These are phyloP conservation scores for Pyrenula aspistea DNA, from an alignment of 495 filamentous ascomycete genomes.

Conservation along the genomic window DNA sequence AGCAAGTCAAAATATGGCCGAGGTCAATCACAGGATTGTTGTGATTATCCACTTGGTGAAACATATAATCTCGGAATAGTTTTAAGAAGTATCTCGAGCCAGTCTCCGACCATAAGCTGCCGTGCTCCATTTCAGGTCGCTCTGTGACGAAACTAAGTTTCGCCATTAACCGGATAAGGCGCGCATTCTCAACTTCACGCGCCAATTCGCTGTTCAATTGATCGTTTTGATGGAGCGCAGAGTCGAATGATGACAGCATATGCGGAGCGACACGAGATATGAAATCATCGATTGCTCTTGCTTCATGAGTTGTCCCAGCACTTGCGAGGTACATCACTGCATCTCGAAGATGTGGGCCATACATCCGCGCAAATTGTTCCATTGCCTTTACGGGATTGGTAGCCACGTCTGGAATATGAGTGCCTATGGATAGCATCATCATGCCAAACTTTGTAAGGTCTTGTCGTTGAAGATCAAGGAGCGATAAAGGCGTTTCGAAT, in stretches of 20 bases:
- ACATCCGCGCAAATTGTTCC: constrained; percentile 59
- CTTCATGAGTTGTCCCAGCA: constrained; percentile 30
- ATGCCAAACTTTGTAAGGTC: constrained; percentile 82
- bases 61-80: constrained; percentile 92
- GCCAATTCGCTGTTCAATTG: constrained; percentile 54
- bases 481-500: constrained; percentile 49
- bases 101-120: constrained; percentile 72
- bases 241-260: constrained; percentile 57
- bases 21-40: constrained; percentile 72
- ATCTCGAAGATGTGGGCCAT: constrained; percentile 61
- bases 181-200: constrained; percentile 83
- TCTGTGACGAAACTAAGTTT: constrained; percentile 83
- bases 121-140: constrained; percentile 68
- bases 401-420: constrained; percentile 43
- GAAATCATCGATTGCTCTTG: constrained; percentile 66
- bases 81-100: constrained; percentile 85
- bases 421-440: constrained; percentile 67
- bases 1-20: constrained; percentile 66
- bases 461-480: constrained; percentile 71
- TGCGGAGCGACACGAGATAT: constrained; percentile 65
- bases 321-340: constrained; percentile 66
- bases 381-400: constrained; percentile 48
- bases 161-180: constrained; percentile 65
- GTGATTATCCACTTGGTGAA: constrained; percentile 81
- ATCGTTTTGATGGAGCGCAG: constrained; percentile 62